Conservation (phyloP, 208 protist genomes). For the Acanthamoeba culbertsoni region DNA sequence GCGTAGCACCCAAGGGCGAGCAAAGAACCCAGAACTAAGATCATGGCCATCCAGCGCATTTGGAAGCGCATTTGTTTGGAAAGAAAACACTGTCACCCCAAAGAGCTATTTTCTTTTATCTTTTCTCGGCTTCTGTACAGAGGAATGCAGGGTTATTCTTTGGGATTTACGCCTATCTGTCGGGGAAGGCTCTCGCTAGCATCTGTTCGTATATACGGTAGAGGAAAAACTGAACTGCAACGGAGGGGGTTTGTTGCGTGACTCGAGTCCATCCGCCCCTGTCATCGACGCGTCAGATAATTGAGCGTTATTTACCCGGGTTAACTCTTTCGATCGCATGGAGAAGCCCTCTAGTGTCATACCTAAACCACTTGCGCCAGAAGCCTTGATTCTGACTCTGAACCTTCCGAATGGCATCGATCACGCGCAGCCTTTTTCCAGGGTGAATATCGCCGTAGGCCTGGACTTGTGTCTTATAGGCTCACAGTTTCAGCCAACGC, state of each 20-base stretch:
- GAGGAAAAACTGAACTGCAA: conserved; percentile 23
- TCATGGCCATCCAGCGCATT: too few relatives aligned
- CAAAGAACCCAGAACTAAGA: too few relatives aligned
- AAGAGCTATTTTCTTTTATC: too few relatives aligned
- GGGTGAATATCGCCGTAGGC: not conserved
- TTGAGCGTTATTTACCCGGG: too few relatives aligned
- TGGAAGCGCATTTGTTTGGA: too few relatives aligned
- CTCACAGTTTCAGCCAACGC: not conserved
- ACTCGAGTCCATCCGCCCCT: not conserved
- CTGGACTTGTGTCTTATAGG: not conserved
- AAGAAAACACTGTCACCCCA: too few relatives aligned
- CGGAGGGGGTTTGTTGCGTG: not conserved
- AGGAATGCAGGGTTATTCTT: too few relatives aligned
- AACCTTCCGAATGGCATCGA: not conserved
- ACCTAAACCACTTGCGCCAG: conserved; percentile 43
- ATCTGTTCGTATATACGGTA: not conserved
- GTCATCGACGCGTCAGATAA: not conserved
- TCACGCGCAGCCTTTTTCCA: not conserved
- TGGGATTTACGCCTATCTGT: too few relatives aligned
- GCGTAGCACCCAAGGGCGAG: too few relatives aligned
- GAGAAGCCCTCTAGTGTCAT: not conserved
- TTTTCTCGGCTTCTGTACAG: too few relatives aligned
- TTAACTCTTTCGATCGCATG: not conserved
- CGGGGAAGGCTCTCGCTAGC: not conserved
- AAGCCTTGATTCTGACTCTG: not conserved